These are phyloP conservation scores for Chernovozyma aurita DNA, from an alignment of 1,139 yeast species.

Conservation along the genomic window DNA sequence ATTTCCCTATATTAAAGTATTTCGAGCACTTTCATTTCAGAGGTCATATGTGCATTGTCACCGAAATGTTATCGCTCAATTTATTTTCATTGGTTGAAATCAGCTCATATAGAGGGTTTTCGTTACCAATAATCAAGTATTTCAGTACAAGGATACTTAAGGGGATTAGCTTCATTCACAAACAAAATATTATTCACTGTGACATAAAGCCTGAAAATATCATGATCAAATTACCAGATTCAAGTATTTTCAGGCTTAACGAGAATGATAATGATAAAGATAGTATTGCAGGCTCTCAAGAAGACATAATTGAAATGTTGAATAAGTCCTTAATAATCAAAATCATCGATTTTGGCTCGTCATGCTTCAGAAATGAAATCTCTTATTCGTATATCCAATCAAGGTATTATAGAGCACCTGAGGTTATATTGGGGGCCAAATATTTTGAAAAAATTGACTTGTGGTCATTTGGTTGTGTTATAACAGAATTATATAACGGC, in stretches of 20 bases:
- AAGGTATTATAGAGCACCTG: conserved; percentile 69
- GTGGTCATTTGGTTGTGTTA: conserved; percentile 75
- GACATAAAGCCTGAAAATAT: conserved; percentile 73
- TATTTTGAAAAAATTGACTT: conserved; percentile 69
- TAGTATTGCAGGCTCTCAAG: conserved; percentile 1
- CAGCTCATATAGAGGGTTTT: conserved; percentile 58
- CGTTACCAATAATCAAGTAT: conserved; percentile 42
- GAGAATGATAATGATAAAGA: neutral
- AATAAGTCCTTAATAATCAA: conserved; percentile 32
- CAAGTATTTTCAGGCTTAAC: neutral
- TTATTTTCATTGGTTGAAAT: conserved; percentile 63
- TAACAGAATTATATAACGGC: conserved; percentile 65
- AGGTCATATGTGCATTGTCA: conserved; percentile 77
- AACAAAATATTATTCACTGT: conserved; percentile 63
- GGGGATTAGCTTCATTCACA: conserved; percentile 60
- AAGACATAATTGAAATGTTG: neutral
- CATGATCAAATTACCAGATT: conserved; percentile 41
- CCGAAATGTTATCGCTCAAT: conserved; percentile 68
- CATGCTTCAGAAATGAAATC: conserved; percentile 44
- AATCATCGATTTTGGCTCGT: conserved; percentile 65
- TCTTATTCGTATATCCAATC: conserved; percentile 61
- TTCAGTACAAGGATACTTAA: conserved; percentile 54
- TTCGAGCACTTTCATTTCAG: conserved; percentile 73
- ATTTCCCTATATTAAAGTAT: conserved; percentile 48
- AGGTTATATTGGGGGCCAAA: conserved; percentile 73